Base-by-base conservation (phyloP, 2,329 filamentous ascomycete species). In the Alternaria sp. region DNA sequence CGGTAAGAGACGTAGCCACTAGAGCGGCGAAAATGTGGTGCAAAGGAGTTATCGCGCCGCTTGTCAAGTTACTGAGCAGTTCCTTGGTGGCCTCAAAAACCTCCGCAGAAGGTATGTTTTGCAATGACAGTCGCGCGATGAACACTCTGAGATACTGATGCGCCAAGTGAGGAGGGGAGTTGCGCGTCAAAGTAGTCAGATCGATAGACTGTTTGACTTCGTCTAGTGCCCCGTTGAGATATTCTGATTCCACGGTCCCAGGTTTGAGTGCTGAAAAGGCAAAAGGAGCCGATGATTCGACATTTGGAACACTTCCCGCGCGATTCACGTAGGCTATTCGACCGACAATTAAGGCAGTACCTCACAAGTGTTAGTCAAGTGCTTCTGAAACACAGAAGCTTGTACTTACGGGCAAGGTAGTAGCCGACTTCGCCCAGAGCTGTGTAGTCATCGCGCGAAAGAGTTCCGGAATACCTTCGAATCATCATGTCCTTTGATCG, bases 21-120 rank as follows among this genome's bases (percentile, higher is more conserved):
- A 79, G 65, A 18, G 68, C 72, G 1, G 74, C 78, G 30, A 79
- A 78, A 11, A 78, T 70, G 53, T 79, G 77, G 50, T 78, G 72
- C 0, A 78, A 63, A 1, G 78, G 75, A 6, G 77, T 74, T n/a
- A 75, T 66, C 0, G 70, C 58, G 16, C 70, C 68, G 41, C 63
- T 69, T 8, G 57, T 59, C 11, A 79, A 58, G 43, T 72, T 74
- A 12, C 46, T 54, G 12, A 78, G 67, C 6, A 79, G 66, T 8
- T 76, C 71, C 40, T 72, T 74, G 1, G 74, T 75, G 16, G 70
- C 52, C 12, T 55, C 51, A 3, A 79, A 62, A 11, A 71, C 59
- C 7, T 79, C 74, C 1, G 56, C 59, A 2, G 76, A 72, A 7
- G 72, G 46, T 5, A 56, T 27, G 14, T 63, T 69, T 25, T 67